Conservation (phyloP, 257 asterid genomes). For the Gynochthodes officinalis region DNA sequence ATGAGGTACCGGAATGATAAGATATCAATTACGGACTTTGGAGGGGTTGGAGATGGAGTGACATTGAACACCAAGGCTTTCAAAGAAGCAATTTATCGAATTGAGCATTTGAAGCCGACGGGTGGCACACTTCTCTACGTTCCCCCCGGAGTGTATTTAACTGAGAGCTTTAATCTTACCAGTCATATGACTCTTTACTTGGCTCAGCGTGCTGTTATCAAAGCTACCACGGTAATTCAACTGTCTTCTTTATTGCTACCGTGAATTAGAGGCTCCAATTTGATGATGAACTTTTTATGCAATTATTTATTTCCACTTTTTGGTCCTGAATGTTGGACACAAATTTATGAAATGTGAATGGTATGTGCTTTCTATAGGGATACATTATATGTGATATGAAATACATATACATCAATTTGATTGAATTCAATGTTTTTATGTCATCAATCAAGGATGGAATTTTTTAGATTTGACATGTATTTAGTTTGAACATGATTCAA, state of each 20-base stretch:
- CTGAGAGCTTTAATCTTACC: conserved; percentile 79
- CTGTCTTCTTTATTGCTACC: neutral
- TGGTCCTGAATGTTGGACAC: neutral
- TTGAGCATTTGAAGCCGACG: conserved; percentile 66
- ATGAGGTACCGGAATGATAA: conserved; percentile 67
- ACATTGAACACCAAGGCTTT: conserved; percentile 89
- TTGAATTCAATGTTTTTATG: neutral
- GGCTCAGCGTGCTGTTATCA: conserved; percentile 80
- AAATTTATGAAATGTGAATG: neutral
- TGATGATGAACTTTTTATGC: neutral
- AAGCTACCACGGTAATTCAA: conserved; percentile 61
- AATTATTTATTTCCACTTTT: neutral
- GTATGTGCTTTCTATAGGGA: neutral
- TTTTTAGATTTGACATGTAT: neutral
- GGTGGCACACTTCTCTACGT: conserved; percentile 90
- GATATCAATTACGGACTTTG: conserved; percentile 77
- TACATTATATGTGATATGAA: neutral
- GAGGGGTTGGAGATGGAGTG: conserved; percentile 85
- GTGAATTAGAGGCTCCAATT: too few relatives aligned
- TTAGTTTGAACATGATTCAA: neutral
- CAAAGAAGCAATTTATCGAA: conserved; percentile 66
- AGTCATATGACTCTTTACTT: conserved; percentile 94
- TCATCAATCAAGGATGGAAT: neutral
- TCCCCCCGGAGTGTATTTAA: conserved; percentile 82
- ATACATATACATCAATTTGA: neutral